phyloP scores from a whole-genome alignment of 2,329 filamentous ascomycete genomes.

The Botrytis sinoallii region DNA sequence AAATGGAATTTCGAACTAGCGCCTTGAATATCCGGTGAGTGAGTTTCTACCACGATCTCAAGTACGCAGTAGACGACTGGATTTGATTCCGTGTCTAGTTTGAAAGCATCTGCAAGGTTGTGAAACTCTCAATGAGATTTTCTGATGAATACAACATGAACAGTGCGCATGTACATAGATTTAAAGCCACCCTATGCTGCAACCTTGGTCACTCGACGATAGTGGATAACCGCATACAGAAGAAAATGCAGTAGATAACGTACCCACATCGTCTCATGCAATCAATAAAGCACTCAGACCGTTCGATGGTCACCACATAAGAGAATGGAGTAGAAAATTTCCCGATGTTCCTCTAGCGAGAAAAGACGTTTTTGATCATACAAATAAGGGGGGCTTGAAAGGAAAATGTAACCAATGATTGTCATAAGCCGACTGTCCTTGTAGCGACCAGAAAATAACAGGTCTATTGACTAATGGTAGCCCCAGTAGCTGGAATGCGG shows the following conservation, averaged over 20 bases:
- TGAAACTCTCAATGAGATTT: neutral
- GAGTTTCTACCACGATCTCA: neutral
- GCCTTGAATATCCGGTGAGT: neutral
- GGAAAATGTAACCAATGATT: neutral
- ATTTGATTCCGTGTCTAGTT: neutral
- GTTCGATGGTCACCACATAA: neutral
- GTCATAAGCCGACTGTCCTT: neutral
- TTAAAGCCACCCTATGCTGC: neutral
- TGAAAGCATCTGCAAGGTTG: neutral
- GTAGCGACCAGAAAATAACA: neutral
- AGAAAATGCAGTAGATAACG: neutral
- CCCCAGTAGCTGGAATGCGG: neutral
- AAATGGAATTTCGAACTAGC: neutral
- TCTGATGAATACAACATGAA: neutral
- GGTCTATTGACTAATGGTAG: neutral
- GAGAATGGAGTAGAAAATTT: neutral
- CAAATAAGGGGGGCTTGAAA: neutral
- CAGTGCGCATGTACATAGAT: neutral
- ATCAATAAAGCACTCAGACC: neutral
- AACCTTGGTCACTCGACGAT: slow-evolving; percentile 3
- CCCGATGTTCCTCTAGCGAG: neutral
- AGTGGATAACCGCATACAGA: slow-evolving; percentile 1
- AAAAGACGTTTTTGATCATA: neutral
- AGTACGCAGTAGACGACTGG: neutral
- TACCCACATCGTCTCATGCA: slow-evolving; percentile 11